A percentile compares a stretch with the other conserved stretches of the same genome.
These are phyloP conservation scores for Trematosphaeria pertusa DNA, from an alignment of 2,329 filamentous ascomycete genomes.

Conservation along the genomic window DNA sequence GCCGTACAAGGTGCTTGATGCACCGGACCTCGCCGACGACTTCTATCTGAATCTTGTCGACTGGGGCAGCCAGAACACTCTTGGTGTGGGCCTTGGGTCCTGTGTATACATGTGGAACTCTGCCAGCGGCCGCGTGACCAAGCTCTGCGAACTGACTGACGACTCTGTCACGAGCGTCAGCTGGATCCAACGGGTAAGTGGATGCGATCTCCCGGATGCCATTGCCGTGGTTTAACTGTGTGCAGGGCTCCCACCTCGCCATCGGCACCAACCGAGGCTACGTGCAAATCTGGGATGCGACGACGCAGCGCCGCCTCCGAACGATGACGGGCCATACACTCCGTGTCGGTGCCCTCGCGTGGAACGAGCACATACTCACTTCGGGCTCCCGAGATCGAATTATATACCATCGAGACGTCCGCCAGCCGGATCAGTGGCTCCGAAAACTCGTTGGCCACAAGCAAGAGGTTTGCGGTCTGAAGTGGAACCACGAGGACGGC, in stretches of 20 bases:
- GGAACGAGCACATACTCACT: constrained; percentile 97
- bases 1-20: constrained; percentile 96
- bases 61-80: constrained; percentile 93
- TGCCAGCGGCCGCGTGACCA: constrained; percentile 86
- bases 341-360: constrained; percentile 90
- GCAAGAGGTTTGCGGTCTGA: constrained; percentile 95
- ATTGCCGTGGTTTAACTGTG: constrained; percentile 13
- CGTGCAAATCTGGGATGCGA: constrained; percentile 97
- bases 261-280: constrained; percentile 94
- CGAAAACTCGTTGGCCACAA: constrained; percentile 91
- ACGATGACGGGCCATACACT: constrained; percentile 98
- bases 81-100: constrained; percentile 89
- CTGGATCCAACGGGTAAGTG: constrained; percentile 85
- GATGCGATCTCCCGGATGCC: neutral
- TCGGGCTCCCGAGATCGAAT: constrained; percentile 92
- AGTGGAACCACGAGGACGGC: constrained; percentile 96
- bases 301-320: constrained; percentile 80
- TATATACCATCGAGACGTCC: constrained; percentile 95
- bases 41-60: constrained; percentile 98
- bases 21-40: constrained; percentile 93
- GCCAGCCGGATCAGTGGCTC: constrained; percentile 88
- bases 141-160: constrained; percentile 89
- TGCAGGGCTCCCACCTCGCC: constrained; percentile 84
- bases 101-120: constrained; percentile 99
- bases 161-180: constrained; percentile 96